These are phyloP conservation scores for Juncus effusus DNA, from an alignment of 176 grass and related monocot species.

Conservation along the genomic window DNA sequence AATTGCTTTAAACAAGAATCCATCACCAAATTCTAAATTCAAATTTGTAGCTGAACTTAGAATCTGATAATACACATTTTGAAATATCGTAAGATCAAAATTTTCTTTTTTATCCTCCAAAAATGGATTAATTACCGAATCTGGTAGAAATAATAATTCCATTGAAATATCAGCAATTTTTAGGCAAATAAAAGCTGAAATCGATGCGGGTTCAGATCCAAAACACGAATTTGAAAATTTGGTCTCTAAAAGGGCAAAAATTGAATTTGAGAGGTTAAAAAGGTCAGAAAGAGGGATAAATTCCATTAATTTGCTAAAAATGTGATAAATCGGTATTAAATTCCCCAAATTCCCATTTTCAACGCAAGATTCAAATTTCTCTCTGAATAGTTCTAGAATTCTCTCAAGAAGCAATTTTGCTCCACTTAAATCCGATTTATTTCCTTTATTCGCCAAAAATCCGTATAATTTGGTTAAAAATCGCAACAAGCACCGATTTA, in stretches of 20 bases:
- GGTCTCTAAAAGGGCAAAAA: constrained; percentile 50
- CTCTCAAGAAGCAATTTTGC: constrained; percentile 54
- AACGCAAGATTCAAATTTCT: constrained; percentile 57
- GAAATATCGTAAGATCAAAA: constrained; percentile 46
- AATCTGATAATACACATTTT: constrained; percentile 59
- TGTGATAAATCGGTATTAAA: constrained; percentile 56
- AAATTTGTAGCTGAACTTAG: constrained; percentile 49
- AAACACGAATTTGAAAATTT: constrained; percentile 19
- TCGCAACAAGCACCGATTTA: constrained; percentile 48
- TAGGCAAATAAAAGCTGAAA: constrained; percentile 49
- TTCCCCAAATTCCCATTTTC: constrained; percentile 38
- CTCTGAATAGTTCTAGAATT: constrained; percentile 47
- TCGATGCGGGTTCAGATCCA: constrained; percentile 34
- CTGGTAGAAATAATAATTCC: constrained; percentile 44
- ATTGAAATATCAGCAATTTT: constrained; percentile 56
- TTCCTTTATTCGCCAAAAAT: constrained; percentile 34
- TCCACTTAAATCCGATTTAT: constrained; percentile 38
- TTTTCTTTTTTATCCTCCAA: constrained; percentile 35
- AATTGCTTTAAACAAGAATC: constrained; percentile 60
- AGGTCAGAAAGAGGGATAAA: constrained; percentile 69
- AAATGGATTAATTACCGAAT: constrained; percentile 36
- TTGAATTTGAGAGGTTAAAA: constrained; percentile 67
- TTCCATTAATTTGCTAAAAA: constrained; percentile 44
- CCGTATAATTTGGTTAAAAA: constrained; percentile 64
- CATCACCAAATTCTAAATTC: constrained; percentile 72